phyloP scores from a whole-genome alignment of 345 rosid genomes.

The Pugionium dolabratum region DNA sequence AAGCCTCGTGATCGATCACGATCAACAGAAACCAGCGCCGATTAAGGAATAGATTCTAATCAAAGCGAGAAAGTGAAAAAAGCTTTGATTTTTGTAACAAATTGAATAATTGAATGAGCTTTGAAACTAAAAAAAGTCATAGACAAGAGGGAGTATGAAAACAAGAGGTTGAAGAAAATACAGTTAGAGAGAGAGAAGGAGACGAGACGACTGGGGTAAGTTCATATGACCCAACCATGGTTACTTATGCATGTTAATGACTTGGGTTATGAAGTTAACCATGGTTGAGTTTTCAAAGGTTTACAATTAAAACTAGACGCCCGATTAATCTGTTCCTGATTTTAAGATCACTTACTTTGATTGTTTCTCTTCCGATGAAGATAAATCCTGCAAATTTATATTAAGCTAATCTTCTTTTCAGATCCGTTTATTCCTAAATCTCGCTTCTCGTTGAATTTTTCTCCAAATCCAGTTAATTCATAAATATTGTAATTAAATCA shows the following conservation, averaged over 20 bases:
- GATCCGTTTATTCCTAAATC: constrained; percentile 3
- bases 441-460: constrained; percentile 11
- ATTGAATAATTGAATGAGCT: neutral
- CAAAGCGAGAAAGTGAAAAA: constrained; percentile 10
- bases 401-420: constrained; percentile 2
- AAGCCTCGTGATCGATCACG: constrained; percentile 4
- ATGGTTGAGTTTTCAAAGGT: constrained; percentile 29
- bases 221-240: constrained; percentile 28
- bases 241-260: constrained; percentile 30
- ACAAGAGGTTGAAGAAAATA: constrained; percentile 29
- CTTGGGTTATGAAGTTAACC: constrained; percentile 29
- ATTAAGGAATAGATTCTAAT: constrained; percentile 13
- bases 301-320: neutral
- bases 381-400: neutral
- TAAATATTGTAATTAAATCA: neutral
- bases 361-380: constrained; percentile 5
- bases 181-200: constrained; percentile 24
- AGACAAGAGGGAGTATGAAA: neutral
- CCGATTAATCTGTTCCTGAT: constrained; percentile 24
- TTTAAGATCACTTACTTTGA: constrained; percentile 14
- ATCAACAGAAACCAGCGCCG: neutral
- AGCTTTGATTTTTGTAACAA: constrained; percentile 3
- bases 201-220: constrained; percentile 14
- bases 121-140: neutral
- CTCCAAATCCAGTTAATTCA: neutral